Percentiles rank a stretch among this genome's conserved stretches.
Evolutionary conservation across 2,329 filamentous ascomycete genomes (phyloP).

Genomic region (Fusarium chaquense): DNA sequence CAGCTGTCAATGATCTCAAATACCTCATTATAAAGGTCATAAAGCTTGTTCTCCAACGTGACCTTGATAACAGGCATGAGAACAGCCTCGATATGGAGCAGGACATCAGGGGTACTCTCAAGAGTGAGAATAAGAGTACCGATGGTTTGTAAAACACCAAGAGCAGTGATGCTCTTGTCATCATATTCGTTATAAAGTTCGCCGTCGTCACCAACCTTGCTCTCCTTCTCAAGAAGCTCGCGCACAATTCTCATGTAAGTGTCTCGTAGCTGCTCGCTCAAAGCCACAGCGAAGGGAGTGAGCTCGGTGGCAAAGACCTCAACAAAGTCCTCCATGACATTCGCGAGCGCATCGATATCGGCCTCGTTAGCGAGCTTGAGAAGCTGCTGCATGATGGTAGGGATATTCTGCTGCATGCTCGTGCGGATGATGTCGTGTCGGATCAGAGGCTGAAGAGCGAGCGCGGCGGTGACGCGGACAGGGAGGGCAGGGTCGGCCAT

Average conservation of each 20-base stretch:
- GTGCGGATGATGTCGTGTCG: constrained; percentile 92
- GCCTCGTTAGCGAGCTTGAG: constrained; percentile 97
- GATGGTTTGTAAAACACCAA: constrained; percentile 97
- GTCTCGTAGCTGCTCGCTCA: constrained; percentile 95
- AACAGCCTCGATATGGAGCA: constrained; percentile 93
- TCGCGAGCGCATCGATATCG: constrained; percentile 95
- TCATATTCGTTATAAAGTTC: constrained; percentile 92
- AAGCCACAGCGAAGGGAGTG: constrained; percentile 94
- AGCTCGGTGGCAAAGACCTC: constrained; percentile 98
- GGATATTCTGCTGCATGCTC: constrained; percentile 97
- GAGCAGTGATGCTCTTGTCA: constrained; percentile 97
- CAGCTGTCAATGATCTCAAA: constrained; percentile 99
- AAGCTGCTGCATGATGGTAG: constrained; percentile 99
- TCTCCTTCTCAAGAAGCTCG: constrained; percentile 89
- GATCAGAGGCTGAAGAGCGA: constrained; percentile 95
- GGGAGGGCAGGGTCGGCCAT: constrained; percentile 96
- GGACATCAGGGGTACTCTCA: constrained; percentile 95
- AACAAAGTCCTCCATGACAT: constrained; percentile 99
- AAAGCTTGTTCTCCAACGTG: constrained; percentile 97
- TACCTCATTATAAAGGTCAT: constrained; percentile 96
- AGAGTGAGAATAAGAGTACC: constrained; percentile 96
- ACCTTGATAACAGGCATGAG: constrained; percentile 97
- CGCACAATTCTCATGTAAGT: constrained; percentile 95
- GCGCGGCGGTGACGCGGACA: constrained; percentile 91
- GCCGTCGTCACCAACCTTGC: constrained; percentile 79